These are phyloP conservation scores for Marasmius sp. DNA, from an alignment of 1,284 basidiomycete genomes.

Conservation along the genomic window DNA sequence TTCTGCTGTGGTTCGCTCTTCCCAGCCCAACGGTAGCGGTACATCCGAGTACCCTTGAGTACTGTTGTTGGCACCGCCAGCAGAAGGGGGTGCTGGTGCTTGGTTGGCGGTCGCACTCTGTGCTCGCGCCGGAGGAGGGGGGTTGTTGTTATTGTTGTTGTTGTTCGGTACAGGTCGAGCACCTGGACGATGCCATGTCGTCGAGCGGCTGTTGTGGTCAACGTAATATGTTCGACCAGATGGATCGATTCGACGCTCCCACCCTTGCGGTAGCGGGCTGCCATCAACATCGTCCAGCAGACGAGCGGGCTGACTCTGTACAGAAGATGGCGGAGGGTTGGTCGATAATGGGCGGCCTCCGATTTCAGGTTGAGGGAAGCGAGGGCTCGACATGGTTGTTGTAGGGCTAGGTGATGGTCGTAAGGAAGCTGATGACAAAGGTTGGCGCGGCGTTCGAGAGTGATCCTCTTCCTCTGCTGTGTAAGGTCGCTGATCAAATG, in stretches of 20 bases:
- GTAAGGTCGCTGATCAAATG: slow-evolving; percentile 14
- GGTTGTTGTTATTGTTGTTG: slow-evolving; percentile 49
- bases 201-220: slow-evolving; percentile 86
- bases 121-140: slow-evolving; percentile 49
- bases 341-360: slow-evolving; percentile 16
- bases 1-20: slow-evolving; percentile 97
- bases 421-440: slow-evolving; percentile 25
- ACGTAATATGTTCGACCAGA: slow-evolving; percentile 89
- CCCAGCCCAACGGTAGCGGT: slow-evolving; percentile 94
- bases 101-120: slow-evolving; percentile 55
- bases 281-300: slow-evolving; percentile 58
- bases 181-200: slow-evolving; percentile 34
- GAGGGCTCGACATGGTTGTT: slow-evolving; percentile 23
- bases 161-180: slow-evolving; percentile 44
- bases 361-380: slow-evolving; percentile 38
- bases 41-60: slow-evolving; percentile 54
- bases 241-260: slow-evolving; percentile 92
- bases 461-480: slow-evolving; percentile 24
- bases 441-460: slow-evolving; percentile 19
- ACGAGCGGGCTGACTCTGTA: slow-evolving; percentile 16
- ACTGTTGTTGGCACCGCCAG: slow-evolving; percentile 35
- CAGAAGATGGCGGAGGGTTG: slow-evolving; percentile 1
- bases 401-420: slow-evolving; percentile 29
- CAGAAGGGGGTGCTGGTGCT: slow-evolving; percentile 51
- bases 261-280: slow-evolving; percentile 82